Evolutionary conservation across 495 filamentous ascomycete species (phyloP).

Genomic region (Neurospora sp.): DNA sequence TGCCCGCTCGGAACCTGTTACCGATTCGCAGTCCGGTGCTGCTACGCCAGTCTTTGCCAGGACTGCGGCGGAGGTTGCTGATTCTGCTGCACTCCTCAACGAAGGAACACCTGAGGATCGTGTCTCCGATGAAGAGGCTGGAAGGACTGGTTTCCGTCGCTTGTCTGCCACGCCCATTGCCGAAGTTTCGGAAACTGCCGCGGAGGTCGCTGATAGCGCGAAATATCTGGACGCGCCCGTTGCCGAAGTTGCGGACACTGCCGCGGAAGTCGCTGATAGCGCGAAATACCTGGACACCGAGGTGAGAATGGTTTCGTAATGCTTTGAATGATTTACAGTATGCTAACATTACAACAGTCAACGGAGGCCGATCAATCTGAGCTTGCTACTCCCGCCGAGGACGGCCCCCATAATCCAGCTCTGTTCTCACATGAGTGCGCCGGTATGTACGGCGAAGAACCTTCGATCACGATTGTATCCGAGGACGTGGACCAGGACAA

Average conservation of each 20-base stretch:
- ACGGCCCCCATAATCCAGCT: constrained; percentile 20
- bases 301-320: neutral
- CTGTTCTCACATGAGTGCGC: constrained; percentile 39
- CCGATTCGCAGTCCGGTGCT: constrained; percentile 9
- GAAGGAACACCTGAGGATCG: constrained; percentile 20
- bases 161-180: constrained; percentile 25
- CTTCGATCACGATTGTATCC: constrained; percentile 2
- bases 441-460: constrained; percentile 19
- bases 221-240: constrained; percentile 14
- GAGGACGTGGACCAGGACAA: constrained; percentile 5
- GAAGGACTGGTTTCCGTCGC: constrained; percentile 19
- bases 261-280: constrained; percentile 40
- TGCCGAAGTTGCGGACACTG: constrained; percentile 28
- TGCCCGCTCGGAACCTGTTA: neutral
- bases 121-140: constrained; percentile 19
- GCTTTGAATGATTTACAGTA: neutral
- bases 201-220: constrained; percentile 14
- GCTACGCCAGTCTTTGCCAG: constrained; percentile 14
- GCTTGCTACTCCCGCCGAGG: constrained; percentile 3
- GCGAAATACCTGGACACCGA: constrained; percentile 22
- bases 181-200: constrained; percentile 26
- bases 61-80: constrained; percentile 31
- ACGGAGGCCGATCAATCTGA: neutral
- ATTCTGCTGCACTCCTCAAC: constrained; percentile 30
- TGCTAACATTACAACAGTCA: neutral